phyloP scores from a whole-genome alignment of 371 early-diverging fungal species.

The Mucor velutinosus region DNA sequence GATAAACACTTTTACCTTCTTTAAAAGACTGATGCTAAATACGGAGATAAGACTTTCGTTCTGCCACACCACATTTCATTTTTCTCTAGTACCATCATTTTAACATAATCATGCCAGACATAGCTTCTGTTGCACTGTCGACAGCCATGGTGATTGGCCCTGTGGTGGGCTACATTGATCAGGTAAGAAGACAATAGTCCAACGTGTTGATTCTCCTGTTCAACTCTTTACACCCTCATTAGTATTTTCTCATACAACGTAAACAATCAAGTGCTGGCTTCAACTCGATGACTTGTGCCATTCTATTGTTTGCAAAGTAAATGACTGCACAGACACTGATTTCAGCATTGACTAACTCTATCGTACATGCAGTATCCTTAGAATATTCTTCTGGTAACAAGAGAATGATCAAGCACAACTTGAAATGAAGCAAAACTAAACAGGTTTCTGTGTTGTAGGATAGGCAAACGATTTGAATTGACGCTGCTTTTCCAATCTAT shows the following conservation, averaged over 20 bases:
- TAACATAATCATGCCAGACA: constrained; percentile 3
- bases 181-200: constrained; percentile 15
- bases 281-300: constrained; percentile 31
- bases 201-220: not conserved
- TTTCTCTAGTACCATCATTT: not conserved
- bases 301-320: constrained; percentile 36
- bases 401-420: not conserved
- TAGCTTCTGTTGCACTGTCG: constrained; percentile 20
- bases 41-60: not conserved
- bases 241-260: constrained; percentile 30
- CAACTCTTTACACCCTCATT: not conserved
- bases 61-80: not conserved
- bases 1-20: no score
- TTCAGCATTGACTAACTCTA: no score
- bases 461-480: constrained; percentile 60
- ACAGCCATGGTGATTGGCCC: constrained; percentile 31
- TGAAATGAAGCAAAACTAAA: not conserved
- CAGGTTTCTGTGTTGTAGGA: constrained; percentile 21
- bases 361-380: constrained; percentile 41
- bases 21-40: not conserved
- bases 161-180: constrained; percentile 33
- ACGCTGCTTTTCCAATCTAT: constrained; percentile 63
- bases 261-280: constrained; percentile 38
- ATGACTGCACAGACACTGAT: not conserved
- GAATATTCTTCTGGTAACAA: constrained; percentile 60